These are phyloP conservation scores for Sisymbrium irio DNA, from an alignment of 345 rosid genomes.

Conservation along the genomic window DNA sequence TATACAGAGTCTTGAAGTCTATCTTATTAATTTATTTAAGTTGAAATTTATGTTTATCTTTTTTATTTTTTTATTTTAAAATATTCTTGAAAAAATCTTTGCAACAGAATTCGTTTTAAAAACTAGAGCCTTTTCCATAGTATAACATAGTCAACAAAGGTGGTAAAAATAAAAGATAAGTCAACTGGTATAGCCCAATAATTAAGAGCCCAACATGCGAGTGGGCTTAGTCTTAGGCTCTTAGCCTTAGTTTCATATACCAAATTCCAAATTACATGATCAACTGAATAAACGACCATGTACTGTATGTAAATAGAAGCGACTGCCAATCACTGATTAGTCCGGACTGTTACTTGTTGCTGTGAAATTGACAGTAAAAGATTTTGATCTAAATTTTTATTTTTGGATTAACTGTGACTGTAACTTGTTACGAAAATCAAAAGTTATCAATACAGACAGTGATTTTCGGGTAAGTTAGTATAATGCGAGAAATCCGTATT, in stretches of 20 bases:
- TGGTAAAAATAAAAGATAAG: background rate
- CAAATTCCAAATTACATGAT: background rate
- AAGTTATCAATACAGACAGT: background rate
- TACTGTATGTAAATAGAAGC: too few species aligned
- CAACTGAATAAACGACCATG: background rate
- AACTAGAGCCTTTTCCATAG: background rate
- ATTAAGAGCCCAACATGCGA: background rate
- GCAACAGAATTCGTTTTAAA: background rate
- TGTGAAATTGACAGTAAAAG: background rate
- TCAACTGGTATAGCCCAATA: background rate
- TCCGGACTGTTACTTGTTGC: background rate
- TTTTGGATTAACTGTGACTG: background rate
- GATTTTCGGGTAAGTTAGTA: background rate
- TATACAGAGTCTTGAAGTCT: too few species aligned
- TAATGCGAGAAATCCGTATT: background rate
- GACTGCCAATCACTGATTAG: background rate
- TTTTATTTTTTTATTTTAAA: background rate
- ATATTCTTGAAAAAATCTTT: background rate
- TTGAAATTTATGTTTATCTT: background rate
- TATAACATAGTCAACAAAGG: background rate
- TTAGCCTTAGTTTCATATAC: background rate
- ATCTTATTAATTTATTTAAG: too few species aligned
- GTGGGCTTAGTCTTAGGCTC: background rate
- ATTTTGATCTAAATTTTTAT: background rate
- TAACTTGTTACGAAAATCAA: background rate